Conservation (phyloP, 352 stramenopile species). For the Globisporangium nunn region DNA sequence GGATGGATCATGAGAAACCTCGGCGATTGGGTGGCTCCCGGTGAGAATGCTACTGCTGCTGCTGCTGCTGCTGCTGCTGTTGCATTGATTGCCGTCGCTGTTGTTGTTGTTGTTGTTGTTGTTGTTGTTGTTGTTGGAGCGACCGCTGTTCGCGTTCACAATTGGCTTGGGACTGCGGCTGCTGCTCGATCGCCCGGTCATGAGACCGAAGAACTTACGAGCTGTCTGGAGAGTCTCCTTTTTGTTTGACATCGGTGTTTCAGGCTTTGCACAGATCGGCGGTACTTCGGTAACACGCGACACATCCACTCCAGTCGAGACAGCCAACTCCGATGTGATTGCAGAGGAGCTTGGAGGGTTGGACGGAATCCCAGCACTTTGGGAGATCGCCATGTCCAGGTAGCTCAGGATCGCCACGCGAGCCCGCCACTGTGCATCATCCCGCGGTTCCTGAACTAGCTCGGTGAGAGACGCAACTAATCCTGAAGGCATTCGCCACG, state of each 20-base stretch:
- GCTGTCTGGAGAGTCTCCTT: conserved; percentile 13
- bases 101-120: conserved; percentile 3
- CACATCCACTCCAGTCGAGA: background rate
- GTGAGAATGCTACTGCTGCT: conserved; percentile 12
- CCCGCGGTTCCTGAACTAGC: conserved; percentile 25
- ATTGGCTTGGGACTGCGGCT: conserved; percentile 3
- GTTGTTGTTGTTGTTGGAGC: conserved; percentile 8
- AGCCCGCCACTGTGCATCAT: conserved; percentile 31
- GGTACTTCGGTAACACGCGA: background rate
- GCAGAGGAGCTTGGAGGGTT: conserved; percentile 5
- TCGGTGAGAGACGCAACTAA: conserved; percentile 29
- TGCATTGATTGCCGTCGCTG: conserved; percentile 14
- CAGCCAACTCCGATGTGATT: background rate
- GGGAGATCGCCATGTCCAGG: conserved; percentile 9
- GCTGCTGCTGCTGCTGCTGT: conserved; percentile 1
- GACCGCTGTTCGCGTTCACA: conserved; percentile 1
- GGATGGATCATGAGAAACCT: background rate
- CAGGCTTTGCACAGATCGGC: background rate
- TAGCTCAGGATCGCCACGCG: conserved; percentile 34
- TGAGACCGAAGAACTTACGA: conserved; percentile 17
- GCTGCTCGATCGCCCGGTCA: conserved; percentile 17
- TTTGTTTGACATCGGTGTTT: conserved; percentile 8
- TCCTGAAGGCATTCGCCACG: conserved; percentile 26
- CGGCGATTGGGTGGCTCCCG: background rate
- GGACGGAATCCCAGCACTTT: background rate